Conservation (phyloP, 768 basidiomycete genomes). For the Rhodocollybia butyracea region DNA sequence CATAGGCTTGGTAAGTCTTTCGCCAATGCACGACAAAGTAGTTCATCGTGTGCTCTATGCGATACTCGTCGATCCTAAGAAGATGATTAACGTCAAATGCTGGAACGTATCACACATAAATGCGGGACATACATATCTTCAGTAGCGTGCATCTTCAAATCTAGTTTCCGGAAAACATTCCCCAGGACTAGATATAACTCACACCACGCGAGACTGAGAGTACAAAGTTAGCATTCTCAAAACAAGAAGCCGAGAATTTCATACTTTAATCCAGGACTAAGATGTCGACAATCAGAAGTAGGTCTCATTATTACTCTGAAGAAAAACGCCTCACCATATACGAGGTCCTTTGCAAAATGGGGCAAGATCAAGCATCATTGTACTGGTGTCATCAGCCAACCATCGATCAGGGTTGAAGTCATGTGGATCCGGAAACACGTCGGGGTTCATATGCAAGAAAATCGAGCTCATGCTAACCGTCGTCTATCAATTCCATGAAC, state of each 20-base stretch:
- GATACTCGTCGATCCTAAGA: too few species aligned
- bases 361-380: slow-evolving; percentile 39
- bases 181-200: slow-evolving; percentile 18
- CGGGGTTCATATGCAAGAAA: slow-evolving; percentile 35
- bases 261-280: background rate
- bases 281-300: background rate
- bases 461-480: slow-evolving; percentile 36
- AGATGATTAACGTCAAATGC: too few species aligned
- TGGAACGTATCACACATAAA: too few species aligned
- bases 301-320: slow-evolving; percentile 2
- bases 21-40: too few species aligned
- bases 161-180: slow-evolving; percentile 18
- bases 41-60: too few species aligned
- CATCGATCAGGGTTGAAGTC: slow-evolving; percentile 41
- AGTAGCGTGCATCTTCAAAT: slow-evolving; percentile 9
- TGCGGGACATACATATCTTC: background rate
- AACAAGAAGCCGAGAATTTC: background rate
- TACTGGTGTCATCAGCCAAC: slow-evolving; percentile 29
- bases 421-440: slow-evolving; percentile 37
- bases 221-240: slow-evolving; percentile 9
- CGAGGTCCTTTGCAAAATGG: slow-evolving; percentile 43
- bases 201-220: slow-evolving; percentile 17
- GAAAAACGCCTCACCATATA: slow-evolving; percentile 28
- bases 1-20: too few species aligned
- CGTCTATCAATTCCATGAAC: slow-evolving; percentile 30